Evolutionary conservation across 805 yeast genomes (phyloP).

Genomic region (Kodamaea leandrae): DNA sequence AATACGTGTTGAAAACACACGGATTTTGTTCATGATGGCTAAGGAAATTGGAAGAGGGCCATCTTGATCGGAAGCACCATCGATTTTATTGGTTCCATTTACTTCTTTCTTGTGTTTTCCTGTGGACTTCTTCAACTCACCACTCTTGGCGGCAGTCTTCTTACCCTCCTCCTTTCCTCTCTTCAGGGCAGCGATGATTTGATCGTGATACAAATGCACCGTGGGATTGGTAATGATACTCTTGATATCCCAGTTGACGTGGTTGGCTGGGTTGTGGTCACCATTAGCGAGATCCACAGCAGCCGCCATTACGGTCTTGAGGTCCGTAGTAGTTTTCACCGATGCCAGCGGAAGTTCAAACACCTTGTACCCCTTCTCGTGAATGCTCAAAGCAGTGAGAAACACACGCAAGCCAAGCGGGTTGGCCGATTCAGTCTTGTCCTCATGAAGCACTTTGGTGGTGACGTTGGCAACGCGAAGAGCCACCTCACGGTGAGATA

Average conservation of each 20-base stretch:
- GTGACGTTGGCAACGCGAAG: constrained; percentile 22
- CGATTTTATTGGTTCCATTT: too few species aligned
- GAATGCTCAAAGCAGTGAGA: constrained; percentile 28
- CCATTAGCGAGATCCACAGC: constrained; percentile 14
- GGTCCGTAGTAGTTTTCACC: constrained; percentile 20
- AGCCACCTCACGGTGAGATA: constrained; percentile 8
- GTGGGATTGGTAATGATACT: constrained; percentile 34
- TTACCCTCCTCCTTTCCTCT: too few species aligned
- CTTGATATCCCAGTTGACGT: constrained; percentile 17
- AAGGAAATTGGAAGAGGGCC: too few species aligned
- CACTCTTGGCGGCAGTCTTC: not conserved
- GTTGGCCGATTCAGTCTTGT: constrained; percentile 7
- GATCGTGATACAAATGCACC: constrained; percentile 38
- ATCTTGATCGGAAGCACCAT: too few species aligned
- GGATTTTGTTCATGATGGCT: constrained; percentile 13
- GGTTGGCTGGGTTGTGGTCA: constrained; percentile 10
- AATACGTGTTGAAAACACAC: constrained; percentile 21
- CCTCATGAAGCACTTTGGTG: constrained; percentile 15
- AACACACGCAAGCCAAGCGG: constrained; percentile 20
- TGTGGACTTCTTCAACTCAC: not conserved
- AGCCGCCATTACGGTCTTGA: constrained; percentile 22
- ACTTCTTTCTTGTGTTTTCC: too few species aligned
- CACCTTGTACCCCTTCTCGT: constrained; percentile 28
- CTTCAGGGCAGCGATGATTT: constrained; percentile 21
- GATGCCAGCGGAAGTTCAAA: constrained; percentile 38